Evolutionary conservation across 805 yeast genomes (phyloP), one percentile per base, ranked within the genome.

Genomic region (Helenozyma baotianmanensis): DNA sequence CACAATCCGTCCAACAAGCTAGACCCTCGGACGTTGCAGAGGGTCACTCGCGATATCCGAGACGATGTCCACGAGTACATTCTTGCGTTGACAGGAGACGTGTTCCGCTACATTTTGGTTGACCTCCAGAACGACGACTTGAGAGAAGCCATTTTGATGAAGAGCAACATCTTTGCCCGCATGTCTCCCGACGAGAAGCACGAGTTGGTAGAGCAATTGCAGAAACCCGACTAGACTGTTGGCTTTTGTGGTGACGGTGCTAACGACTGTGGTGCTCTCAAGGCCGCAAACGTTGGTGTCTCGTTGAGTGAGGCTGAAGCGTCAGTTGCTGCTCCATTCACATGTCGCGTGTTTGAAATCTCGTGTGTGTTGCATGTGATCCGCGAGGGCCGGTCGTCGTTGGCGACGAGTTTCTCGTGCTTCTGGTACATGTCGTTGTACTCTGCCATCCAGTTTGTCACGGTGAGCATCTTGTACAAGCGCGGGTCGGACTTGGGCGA

Each of bases 241-340:
- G 96, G 97, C 2, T 92, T 92, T 58, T 92, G 97, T 62, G 99
- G 99, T 23, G 99, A 92, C 62, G 99, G 99, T 44, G 99, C 99
- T 5, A 92, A 92, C 59, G 99, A 92, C 54, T 92, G 97, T 61
- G 98, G 98, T 46, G 99, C 99, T 0, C 67, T 92, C 37, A 92
- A 90, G 51, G 96, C 96, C 10, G 97, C 98, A 0, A 96, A 92
- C 60, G 95, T 94, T 31, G 99, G 99, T 12, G 78, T 92, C 13
- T 90, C 97, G 0, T 63, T 92, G 29, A 85, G 96, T 18, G 98
- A 92, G 56, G 98, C 97, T 0, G 99, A 92, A 54, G 98, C 98
- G 0, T 84, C 95, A 3, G 97, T 92, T 12, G 98, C 98, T 0
- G 98, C 98, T 0, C 98, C 99, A 3, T 92, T 92, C 56, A 92